Base-by-base conservation (phyloP, 352 stramenopile species). In the Phytopythium aichiense region DNA sequence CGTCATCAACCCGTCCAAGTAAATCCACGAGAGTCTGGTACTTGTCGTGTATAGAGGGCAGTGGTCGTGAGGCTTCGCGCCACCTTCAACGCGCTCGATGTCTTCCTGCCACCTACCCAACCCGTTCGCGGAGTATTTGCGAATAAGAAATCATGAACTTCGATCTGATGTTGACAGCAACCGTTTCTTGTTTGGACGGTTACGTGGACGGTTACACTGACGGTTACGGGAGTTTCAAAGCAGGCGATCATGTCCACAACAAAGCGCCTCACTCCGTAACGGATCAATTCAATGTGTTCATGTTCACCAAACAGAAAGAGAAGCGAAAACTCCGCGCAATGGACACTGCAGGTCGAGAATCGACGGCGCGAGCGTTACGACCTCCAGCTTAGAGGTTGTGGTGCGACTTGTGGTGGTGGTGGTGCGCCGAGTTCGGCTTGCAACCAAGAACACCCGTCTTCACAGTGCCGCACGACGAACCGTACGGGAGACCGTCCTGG, bases 371-470 rank as follows among this genome's bases (percentile, higher is more conserved):
- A 35, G 11, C 28, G 30, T 28, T 45, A 25, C 61, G 62, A 25
- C 30, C 58, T 25, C 28, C 18, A 30, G 31, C 52, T 38, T 48
- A 28, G 35, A 31, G 22, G 54, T 50, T 22, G 54, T 37, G 37
- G 18, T 31, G 35, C 31, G 18, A 18, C 52, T 58, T 33, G 35
- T 43, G 51, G 18, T 57, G 6, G 33, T 74, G 62, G 38, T 76
- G 68, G 30, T 67, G 51, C 6, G 58, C 60, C 0, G 46, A 68
- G 60, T 76, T 71, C 12, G 67, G 73, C 64, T 70, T 74, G 67
- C 74, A 87, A n/a, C 74, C 75, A 53, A 77, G 79, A 11, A 69
- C 73, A 22, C 71, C 57, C 28, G 46, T 56, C 57, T 55, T 49
- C 7, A 56, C 46, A 4, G 31, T 48, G 37, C 15, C 48, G 46